phyloP scores from a whole-genome alignment of 140 eudicot species.

The Flaveria floridana region DNA sequence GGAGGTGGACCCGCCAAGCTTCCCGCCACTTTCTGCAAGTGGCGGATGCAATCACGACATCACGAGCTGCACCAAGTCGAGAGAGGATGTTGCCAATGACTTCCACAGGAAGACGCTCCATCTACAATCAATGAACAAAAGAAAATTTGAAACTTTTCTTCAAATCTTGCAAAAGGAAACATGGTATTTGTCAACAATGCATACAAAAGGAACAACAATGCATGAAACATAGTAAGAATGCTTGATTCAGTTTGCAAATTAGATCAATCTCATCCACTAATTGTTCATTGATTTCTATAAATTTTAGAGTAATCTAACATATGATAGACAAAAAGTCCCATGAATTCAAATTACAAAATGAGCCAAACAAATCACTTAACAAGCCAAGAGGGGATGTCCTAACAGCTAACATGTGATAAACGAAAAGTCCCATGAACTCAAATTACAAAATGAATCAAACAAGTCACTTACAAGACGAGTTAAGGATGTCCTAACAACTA shows the following conservation, averaged over 20 bases:
- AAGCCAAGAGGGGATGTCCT: no score
- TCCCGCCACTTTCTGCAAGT: constrained; percentile 85
- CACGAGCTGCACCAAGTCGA: constrained; percentile 74
- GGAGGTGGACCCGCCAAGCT: constrained; percentile 72
- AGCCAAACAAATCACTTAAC: neutral
- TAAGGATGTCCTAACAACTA: no score
- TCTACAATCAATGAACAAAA: constrained; percentile 24
- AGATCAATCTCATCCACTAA: constrained; percentile 7
- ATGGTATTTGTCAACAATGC: neutral
- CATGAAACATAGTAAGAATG: neutral
- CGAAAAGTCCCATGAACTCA: neutral
- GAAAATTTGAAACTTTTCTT: neutral
- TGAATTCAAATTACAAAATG: neutral
- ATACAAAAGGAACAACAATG: neutral
- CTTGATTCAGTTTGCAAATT: constrained; percentile 10
- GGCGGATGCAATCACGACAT: constrained; percentile 75
- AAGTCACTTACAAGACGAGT: no score
- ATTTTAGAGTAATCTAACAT: neutral
- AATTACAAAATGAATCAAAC: neutral
- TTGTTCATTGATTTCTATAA: neutral
- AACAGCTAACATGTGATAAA: neutral
- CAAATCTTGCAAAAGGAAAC: neutral
- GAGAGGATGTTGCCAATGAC: constrained; percentile 83
- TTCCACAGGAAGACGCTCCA: constrained; percentile 87
- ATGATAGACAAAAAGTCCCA: neutral